Percentiles rank a stretch among this genome's conserved stretches.
Evolutionary conservation across 2,329 filamentous ascomycete genomes (phyloP).

Genomic region (Endoconidiophora laricicola): DNA sequence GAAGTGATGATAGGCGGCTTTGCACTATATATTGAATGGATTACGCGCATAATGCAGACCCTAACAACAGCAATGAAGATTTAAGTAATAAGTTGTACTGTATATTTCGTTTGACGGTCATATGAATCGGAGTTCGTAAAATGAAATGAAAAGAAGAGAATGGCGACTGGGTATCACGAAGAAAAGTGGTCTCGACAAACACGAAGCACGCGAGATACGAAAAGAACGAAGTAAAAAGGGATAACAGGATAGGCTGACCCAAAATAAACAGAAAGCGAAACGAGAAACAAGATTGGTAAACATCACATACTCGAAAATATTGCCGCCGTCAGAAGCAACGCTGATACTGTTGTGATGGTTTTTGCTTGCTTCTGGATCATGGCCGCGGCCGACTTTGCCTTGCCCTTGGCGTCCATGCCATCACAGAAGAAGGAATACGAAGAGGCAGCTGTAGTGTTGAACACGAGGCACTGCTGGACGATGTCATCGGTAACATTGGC

Average conservation of each 20-base stretch:
- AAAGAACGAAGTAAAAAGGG: not conserved
- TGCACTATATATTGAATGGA: too few relatives aligned
- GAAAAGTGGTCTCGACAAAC: not conserved
- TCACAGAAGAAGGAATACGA: conserved; percentile 13
- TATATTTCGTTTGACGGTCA: too few relatives aligned
- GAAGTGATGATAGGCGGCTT: too few relatives aligned
- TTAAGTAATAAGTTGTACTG: too few relatives aligned
- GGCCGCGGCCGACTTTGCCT: conserved; percentile 8
- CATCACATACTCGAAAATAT: conserved; percentile 10
- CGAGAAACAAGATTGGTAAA: not conserved
- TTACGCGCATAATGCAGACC: too few relatives aligned
- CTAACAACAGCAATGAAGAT: too few relatives aligned
- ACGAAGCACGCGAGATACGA: not conserved
- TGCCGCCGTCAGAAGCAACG: conserved; percentile 8
- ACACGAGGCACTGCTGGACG: conserved; percentile 10
- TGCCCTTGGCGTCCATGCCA: conserved; percentile 10
- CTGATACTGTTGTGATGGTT: conserved; percentile 4
- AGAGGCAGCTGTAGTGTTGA: conserved; percentile 10
- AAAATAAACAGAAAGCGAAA: not conserved
- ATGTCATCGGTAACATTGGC: conserved; percentile 26
- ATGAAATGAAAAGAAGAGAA: too few relatives aligned
- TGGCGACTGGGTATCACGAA: conserved; percentile 8
- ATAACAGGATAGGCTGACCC: not conserved
- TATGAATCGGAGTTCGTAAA: too few relatives aligned
- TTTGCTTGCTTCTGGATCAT: conserved; percentile 8